Evolutionary conservation across 345 rosid species (phyloP).

Genomic region (Moricandia moricandioides): DNA sequence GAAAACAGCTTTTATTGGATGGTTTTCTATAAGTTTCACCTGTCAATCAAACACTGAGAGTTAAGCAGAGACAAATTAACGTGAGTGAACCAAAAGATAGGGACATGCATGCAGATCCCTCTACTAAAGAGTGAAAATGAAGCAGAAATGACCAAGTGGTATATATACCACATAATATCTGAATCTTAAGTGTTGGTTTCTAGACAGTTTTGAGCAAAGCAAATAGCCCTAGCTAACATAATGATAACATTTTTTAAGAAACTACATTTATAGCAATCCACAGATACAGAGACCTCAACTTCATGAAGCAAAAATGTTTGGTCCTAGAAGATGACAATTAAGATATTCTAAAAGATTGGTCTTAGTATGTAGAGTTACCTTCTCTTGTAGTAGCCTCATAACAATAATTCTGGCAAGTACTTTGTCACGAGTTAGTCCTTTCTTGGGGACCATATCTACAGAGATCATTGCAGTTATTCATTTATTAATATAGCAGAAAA

Average conservation of each 20-base stretch:
- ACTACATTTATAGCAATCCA: neutral
- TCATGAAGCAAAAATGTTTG: neutral
- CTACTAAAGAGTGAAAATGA: neutral
- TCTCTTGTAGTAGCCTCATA: slow-evolving; percentile 53
- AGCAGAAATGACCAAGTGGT: neutral
- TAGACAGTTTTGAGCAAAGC: neutral
- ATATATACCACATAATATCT: neutral
- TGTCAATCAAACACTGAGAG: slow-evolving; percentile 15
- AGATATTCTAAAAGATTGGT: neutral
- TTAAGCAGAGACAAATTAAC: neutral
- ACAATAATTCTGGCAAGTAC: slow-evolving; percentile 64
- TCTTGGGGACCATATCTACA: slow-evolving; percentile 90
- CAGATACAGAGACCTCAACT: neutral
- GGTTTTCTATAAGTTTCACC: slow-evolving; percentile 33
- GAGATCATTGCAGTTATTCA: slow-evolving; percentile 1
- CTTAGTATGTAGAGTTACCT: slow-evolving; percentile 44
- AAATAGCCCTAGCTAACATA: neutral
- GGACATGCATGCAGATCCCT: neutral
- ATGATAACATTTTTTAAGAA: neutral
- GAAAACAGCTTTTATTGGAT: slow-evolving; percentile 48
- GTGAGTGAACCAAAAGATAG: neutral
- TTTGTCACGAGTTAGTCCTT: slow-evolving; percentile 56
- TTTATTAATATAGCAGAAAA: neutral
- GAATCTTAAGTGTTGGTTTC: neutral
- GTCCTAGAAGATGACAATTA: neutral